Conservation (phyloP, 2,329 filamentous ascomycete species). For the Pyricularia grisea region DNA sequence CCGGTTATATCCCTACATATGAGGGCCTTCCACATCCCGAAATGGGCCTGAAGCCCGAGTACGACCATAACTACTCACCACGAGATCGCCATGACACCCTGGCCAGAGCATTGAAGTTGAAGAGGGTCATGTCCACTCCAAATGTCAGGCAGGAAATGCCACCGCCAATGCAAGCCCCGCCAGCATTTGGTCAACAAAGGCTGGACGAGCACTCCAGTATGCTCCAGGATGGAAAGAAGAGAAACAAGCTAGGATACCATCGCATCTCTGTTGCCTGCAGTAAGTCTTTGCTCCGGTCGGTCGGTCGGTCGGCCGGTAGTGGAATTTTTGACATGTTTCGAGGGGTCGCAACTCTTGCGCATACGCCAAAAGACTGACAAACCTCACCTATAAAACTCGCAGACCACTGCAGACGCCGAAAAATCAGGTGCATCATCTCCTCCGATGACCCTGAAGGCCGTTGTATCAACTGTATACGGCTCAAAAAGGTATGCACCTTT, state of each 20-base stretch:
- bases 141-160: slow-evolving; percentile 28
- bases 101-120: slow-evolving; percentile 29
- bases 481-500: slow-evolving; percentile 93
- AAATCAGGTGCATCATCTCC: slow-evolving; percentile 82
- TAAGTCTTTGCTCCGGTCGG: slow-evolving; percentile 41
- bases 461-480: slow-evolving; percentile 84
- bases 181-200: neutral
- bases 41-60: slow-evolving; percentile 20
- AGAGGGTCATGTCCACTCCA: slow-evolving; percentile 41
- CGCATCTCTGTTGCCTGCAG: slow-evolving; percentile 91
- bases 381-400: slow-evolving; percentile 9
- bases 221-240: slow-evolving; percentile 42
- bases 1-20: slow-evolving; percentile 25
- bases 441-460: slow-evolving; percentile 63
- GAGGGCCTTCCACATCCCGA: slow-evolving; percentile 21
- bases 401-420: slow-evolving; percentile 89
- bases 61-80: slow-evolving; percentile 21
- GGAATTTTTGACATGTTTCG: neutral
- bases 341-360: neutral
- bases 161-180: slow-evolving; percentile 9
- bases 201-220: slow-evolving; percentile 21
- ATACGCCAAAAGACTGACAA: neutral
- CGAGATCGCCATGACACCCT: slow-evolving; percentile 26
- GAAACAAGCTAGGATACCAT: slow-evolving; percentile 94
- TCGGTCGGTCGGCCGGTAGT: neutral